A percentile compares a stretch with the other conserved stretches of the same genome.
phyloP scores from a whole-genome alignment of 495 filamentous ascomycete genomes.

The Trichoderma erinaceum region DNA sequence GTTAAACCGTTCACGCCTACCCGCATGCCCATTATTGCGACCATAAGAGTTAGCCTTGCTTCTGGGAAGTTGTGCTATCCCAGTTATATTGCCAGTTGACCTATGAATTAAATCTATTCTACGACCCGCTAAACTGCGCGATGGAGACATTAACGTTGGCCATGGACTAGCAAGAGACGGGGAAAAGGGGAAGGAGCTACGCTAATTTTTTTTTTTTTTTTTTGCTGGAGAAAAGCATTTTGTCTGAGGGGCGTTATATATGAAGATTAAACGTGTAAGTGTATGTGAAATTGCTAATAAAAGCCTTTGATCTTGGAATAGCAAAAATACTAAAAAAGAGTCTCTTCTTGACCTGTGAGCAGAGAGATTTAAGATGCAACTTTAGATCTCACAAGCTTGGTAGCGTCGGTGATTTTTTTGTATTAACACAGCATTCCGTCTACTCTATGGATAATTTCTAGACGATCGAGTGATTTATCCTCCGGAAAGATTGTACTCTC shows the following conservation, averaged over 20 bases:
- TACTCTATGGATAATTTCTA: neutral
- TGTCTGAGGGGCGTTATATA: neutral
- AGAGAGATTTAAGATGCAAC: neutral
- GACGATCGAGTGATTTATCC: neutral
- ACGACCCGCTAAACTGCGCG: conserved; percentile 13
- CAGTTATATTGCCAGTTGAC: conserved; percentile 17
- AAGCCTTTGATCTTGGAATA: neutral
- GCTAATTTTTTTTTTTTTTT: too few species aligned
- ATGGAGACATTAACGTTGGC: conserved; percentile 13
- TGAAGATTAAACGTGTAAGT: neutral
- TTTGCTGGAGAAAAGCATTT: neutral
- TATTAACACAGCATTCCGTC: neutral
- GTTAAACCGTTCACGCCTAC: conserved; percentile 13
- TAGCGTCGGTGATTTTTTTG: neutral
- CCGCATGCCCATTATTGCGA: neutral
- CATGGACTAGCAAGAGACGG: neutral
- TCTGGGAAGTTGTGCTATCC: conserved; percentile 15
- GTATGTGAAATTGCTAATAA: neutral
- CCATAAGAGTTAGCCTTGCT: neutral
- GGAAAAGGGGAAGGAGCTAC: neutral
- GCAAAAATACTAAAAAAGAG: neutral
- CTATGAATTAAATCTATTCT: neutral
- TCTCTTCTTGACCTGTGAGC: neutral
- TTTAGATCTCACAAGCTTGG: neutral
- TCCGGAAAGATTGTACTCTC: neutral